Evolutionary conservation across 805 yeast genomes (phyloP).

Genomic region (Cyberlindnera bimundalis): DNA sequence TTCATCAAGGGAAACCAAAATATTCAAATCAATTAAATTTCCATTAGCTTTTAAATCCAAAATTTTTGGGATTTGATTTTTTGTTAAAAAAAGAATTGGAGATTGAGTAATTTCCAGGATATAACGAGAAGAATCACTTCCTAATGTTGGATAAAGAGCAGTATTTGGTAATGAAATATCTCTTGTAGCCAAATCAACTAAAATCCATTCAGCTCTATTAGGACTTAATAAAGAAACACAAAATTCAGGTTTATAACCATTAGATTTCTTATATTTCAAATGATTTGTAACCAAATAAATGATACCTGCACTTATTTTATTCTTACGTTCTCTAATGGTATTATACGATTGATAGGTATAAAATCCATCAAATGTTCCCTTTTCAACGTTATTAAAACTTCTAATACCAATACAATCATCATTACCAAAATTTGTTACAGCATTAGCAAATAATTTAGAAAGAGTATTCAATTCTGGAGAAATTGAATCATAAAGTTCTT

Average conservation of each 20-base stretch:
- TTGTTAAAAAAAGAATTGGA: constrained; percentile 56
- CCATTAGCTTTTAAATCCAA: constrained; percentile 39
- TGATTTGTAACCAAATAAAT: constrained; percentile 27
- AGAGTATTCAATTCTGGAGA: constrained; percentile 35
- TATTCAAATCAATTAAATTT: constrained; percentile 37
- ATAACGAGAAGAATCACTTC: constrained; percentile 55
- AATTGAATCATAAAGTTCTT: constrained; percentile 21
- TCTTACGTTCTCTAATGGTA: constrained; percentile 32
- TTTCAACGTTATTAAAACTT: constrained; percentile 21
- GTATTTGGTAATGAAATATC: constrained; percentile 49
- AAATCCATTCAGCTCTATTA: constrained; percentile 61
- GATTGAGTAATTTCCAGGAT: constrained; percentile 56
- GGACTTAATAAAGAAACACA: constrained; percentile 50
- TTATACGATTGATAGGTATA: constrained; percentile 29
- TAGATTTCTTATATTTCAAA: constrained; percentile 12
- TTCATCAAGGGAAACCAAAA: constrained; percentile 54
- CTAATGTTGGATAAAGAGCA: constrained; percentile 51
- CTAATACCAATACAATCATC: constrained; percentile 38
- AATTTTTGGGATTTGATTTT: constrained; percentile 43
- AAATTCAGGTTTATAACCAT: constrained; percentile 33
- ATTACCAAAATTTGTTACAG: constrained; percentile 29
- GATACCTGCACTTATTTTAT: constrained; percentile 39
- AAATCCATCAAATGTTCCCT: constrained; percentile 20
- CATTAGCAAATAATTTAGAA: constrained; percentile 34
- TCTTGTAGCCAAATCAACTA: constrained; percentile 63